Evolutionary conservation across 257 asterid species (phyloP).

Genomic region (Lithospermum erythrorhizon): DNA sequence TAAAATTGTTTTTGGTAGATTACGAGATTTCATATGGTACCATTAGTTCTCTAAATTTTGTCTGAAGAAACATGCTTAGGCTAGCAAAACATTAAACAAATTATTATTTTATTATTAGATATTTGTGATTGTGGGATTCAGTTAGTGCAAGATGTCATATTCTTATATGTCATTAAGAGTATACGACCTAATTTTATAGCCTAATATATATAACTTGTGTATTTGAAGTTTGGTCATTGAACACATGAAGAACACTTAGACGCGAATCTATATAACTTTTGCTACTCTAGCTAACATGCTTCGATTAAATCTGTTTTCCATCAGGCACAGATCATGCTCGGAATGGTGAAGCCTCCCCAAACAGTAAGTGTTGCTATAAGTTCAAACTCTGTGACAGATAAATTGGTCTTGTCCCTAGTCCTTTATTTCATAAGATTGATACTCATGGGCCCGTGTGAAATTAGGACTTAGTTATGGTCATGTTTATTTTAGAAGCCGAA

Average conservation of each 20-base stretch:
- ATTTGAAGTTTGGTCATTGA: neutral
- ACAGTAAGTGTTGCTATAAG: slow-evolving; percentile 35
- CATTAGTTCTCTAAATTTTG: no score
- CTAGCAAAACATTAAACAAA: no score
- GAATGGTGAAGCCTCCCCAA: slow-evolving; percentile 85
- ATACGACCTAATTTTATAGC: no score
- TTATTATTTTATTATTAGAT: no score
- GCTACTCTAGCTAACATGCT: slow-evolving; percentile 13
- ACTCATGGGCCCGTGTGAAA: neutral
- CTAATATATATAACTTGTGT: no score
- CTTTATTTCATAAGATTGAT: neutral
- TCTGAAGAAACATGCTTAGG: no score
- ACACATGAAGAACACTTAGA: neutral
- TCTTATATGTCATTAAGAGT: no score
- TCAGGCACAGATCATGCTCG: slow-evolving; percentile 95
- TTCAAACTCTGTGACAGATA: neutral
- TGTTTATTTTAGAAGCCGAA: neutral
- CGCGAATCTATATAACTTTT: slow-evolving; percentile 5
- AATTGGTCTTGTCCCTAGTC: neutral
- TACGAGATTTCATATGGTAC: no score
- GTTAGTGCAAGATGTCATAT: no score
- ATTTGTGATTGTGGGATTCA: no score
- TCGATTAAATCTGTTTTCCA: slow-evolving; percentile 7
- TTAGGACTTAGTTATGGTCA: neutral
- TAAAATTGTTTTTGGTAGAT: no score